Conservation (phyloP, 257 asterid species). For the Schizonepeta tenuifolia region DNA sequence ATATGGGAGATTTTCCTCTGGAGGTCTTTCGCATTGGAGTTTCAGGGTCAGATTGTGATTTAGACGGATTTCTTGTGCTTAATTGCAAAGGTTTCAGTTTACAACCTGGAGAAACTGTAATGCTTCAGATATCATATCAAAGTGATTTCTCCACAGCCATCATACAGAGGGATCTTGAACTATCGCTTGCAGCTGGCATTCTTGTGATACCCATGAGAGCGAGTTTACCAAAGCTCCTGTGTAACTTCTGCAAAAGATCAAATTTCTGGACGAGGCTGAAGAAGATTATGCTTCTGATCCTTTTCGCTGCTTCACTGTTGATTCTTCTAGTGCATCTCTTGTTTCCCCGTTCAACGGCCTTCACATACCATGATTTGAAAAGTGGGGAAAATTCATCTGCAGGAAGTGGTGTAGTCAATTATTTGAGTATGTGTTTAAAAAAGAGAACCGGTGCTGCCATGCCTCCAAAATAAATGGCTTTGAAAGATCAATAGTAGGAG, state of each 20-base stretch:
- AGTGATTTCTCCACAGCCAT: conserved; percentile 68
- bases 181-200: conserved; percentile 63
- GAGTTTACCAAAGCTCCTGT: conserved; percentile 57
- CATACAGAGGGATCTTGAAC: conserved; percentile 74
- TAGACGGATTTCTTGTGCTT: conserved; percentile 70
- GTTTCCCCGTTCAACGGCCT: conserved; percentile 41
- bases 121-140: conserved; percentile 62
- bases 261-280: conserved; percentile 61
- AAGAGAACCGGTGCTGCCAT: conserved; percentile 32
- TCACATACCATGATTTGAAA: conserved; percentile 41
- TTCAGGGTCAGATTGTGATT: conserved; percentile 80
- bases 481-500: conserved; percentile 44
- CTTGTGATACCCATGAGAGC: conserved; percentile 90
- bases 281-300: conserved; percentile 43
- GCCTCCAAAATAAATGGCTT: conserved; percentile 42
- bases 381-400: conserved; percentile 43
- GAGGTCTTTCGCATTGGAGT: conserved; percentile 60
- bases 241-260: conserved; percentile 64
- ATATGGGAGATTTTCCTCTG: conserved; percentile 78
- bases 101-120: conserved; percentile 74
- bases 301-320: conserved; percentile 48
- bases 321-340: conserved; percentile 49
- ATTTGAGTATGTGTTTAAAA: conserved; percentile 31
- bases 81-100: conserved; percentile 69
- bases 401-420: conserved; percentile 34